These are phyloP conservation scores for Kandelia obovata DNA, from an alignment of 345 rosid genomes.

Conservation along the genomic window DNA sequence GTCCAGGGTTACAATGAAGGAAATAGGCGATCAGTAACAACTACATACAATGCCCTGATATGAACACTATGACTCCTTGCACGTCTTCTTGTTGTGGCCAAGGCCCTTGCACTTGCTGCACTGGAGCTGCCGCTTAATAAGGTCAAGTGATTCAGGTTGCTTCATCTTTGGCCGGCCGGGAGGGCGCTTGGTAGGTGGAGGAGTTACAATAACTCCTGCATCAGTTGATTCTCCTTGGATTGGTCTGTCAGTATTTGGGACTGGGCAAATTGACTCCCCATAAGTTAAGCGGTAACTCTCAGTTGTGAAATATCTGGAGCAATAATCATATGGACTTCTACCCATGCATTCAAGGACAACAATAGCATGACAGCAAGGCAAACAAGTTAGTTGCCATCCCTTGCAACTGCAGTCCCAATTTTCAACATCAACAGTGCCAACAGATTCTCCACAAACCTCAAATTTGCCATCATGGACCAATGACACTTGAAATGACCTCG, in stretches of 20 bases:
- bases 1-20: conserved; percentile 9
- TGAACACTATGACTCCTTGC: conserved; percentile 50
- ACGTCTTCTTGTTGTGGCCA: conserved; percentile 93
- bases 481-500: conserved; percentile 51
- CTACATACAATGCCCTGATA: conserved; percentile 26
- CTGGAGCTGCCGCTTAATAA: conserved; percentile 83
- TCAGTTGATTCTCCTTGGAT: conserved; percentile 40
- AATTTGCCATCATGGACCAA: conserved; percentile 46
- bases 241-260: conserved; percentile 67
- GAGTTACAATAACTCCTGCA: conserved; percentile 53
- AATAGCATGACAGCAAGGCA: conserved; percentile 84
- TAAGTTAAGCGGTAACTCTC: conserved; percentile 54
- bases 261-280: conserved; percentile 65
- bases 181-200: conserved; percentile 78
- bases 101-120: conserved; percentile 98
- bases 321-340: conserved; percentile 68
- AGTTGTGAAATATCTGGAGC: conserved; percentile 60
- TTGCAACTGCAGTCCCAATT: conserved; percentile 79
- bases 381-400: conserved; percentile 65
- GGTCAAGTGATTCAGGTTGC: conserved; percentile 55
- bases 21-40: conserved; percentile 20
- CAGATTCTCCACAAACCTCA: conserved; percentile 67
- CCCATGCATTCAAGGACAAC: conserved; percentile 57
- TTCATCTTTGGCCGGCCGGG: conserved; percentile 84
- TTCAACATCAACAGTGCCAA: conserved; percentile 55